These are phyloP conservation scores for Ganoderma resinaceum DNA, from an alignment of 1,284 basidiomycete species.

Conservation along the genomic window DNA sequence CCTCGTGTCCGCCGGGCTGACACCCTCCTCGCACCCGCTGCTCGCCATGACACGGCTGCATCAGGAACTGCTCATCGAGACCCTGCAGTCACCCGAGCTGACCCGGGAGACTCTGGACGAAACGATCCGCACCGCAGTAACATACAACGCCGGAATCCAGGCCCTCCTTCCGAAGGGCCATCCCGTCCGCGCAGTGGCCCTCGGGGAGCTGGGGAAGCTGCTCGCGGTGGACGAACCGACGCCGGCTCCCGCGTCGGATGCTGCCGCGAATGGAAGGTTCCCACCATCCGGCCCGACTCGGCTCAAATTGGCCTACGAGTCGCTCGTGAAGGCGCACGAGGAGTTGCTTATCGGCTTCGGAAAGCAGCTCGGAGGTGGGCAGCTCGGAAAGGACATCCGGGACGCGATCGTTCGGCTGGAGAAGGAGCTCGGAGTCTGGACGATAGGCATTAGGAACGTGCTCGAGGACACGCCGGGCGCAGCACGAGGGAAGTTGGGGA, in stretches of 20 bases:
- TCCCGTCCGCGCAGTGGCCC: constrained; percentile 78
- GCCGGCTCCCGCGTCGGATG: constrained; percentile 35
- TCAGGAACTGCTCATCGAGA: constrained; percentile 66
- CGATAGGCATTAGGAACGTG: constrained; percentile 56
- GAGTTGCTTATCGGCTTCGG: constrained; percentile 74
- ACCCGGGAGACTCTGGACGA: constrained; percentile 67
- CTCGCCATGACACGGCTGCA: constrained; percentile 77
- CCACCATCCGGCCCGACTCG: constrained; percentile 71
- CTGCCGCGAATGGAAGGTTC: constrained; percentile 42
- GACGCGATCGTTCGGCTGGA: constrained; percentile 64
- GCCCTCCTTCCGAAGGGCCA: constrained; percentile 72
- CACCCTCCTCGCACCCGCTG: constrained; percentile 76
- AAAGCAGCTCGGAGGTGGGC: constrained; percentile 62
- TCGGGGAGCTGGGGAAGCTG: constrained; percentile 85
- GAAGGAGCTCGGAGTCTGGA: constrained; percentile 75
- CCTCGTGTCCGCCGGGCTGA: constrained; percentile 58
- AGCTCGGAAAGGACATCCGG: constrained; percentile 63
- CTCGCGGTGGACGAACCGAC: constrained; percentile 76
- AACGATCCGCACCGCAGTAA: constrained; percentile 62
- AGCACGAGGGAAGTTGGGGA: constrained; percentile 5
- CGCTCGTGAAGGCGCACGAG: constrained; percentile 63
- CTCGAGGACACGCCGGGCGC: constrained; percentile 44
- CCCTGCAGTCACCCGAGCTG: constrained; percentile 45
- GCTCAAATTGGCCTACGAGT: constrained; percentile 68
- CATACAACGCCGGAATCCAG: constrained; percentile 62